Base-by-base conservation (phyloP, 75 land plant genomes). In the Sequoiadendron giganteum region DNA sequence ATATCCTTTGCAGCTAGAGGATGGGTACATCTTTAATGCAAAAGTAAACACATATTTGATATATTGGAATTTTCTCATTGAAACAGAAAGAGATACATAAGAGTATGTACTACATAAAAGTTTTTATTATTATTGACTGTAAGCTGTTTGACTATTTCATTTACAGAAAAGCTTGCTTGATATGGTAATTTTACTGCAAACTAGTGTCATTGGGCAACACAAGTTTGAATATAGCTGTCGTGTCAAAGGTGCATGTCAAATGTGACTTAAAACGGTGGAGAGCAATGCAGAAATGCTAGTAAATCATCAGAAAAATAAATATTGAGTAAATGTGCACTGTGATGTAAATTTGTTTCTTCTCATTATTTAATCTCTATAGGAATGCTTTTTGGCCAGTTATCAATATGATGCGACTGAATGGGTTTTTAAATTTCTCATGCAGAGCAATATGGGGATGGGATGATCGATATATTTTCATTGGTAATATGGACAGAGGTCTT, bases 381-480 rank as follows among this genome's bases (percentile, higher is more conserved):
- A 32, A 7, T 28, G 25, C 86, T 52, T 36, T 38, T 30, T 42
- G 76, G 11, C 28, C 6, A 0, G 15, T 58, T 19, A 18, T 4
- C 65, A 58, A 58, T 14, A 72, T 72, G 28, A 61, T 54, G 72
- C 40, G 39, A 19, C 38, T 73, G 9, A 78, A 86, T 87, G 21
- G 3, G 5, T n/a, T 88, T 87, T 34, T 52, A 3, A 4, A 15
- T 45, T 0, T 73, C 30, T 88, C 36, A 2, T 83, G 43, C 93
- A 96, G 97, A 81, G 96, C 93, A 15, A 92, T 95, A 88, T 95
- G 97, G 97, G 96, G 96, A 11, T 96, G 97, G 97, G 94, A 94
- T 90, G 97, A 96, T 88, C 88, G 89, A 43, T 85, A 91, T 48
- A 4, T 96, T 28, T 96, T 88, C 88, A 88, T 95, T 1, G 96